Percentiles rank a stretch among this genome's conserved stretches.
Evolutionary conservation across 768 basidiomycete species (phyloP).

Genomic region (Boletus coccyginus): DNA sequence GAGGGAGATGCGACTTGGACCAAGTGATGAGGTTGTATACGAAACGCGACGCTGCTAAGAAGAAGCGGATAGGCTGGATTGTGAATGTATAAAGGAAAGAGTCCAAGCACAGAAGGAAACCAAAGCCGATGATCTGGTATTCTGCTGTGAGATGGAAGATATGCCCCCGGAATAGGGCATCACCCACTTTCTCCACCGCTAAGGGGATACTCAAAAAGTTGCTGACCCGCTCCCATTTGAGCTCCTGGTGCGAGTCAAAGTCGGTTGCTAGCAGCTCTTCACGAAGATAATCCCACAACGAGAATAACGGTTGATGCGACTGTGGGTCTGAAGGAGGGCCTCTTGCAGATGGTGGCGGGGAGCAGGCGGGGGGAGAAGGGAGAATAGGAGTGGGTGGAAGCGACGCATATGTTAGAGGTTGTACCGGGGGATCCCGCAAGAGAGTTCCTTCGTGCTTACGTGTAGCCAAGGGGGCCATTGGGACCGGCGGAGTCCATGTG

Average conservation of each 20-base stretch:
- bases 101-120: slow-evolving; percentile 90
- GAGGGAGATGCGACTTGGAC: slow-evolving; percentile 60
- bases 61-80: slow-evolving; percentile 87
- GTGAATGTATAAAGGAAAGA: slow-evolving; percentile 98
- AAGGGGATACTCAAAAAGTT: slow-evolving; percentile 93
- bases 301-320: slow-evolving; percentile 53
- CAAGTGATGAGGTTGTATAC: slow-evolving; percentile 47
- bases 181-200: slow-evolving; percentile 87
- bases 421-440: slow-evolving; percentile 1
- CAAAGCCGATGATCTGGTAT: slow-evolving; percentile 82
- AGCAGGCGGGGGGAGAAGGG: slow-evolving; percentile 38
- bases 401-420: slow-evolving; percentile 63
- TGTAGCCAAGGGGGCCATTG: slow-evolving; percentile 8
- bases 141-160: slow-evolving; percentile 2
- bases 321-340: slow-evolving; percentile 14
- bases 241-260: slow-evolving; percentile 89
- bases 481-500: slow-evolving; percentile 22
- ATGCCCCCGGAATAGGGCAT: not conserved
- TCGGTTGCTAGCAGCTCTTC: slow-evolving; percentile 91
- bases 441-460: slow-evolving; percentile 12
- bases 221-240: slow-evolving; percentile 94
- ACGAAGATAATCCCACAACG: slow-evolving; percentile 88
- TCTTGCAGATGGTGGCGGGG: slow-evolving; percentile 23
- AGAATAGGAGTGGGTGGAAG: slow-evolving; percentile 72
- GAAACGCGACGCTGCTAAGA: slow-evolving; percentile 60